Base-by-base conservation (phyloP, 169 alveolate genomes). In the Eimeria maxima region DNA sequence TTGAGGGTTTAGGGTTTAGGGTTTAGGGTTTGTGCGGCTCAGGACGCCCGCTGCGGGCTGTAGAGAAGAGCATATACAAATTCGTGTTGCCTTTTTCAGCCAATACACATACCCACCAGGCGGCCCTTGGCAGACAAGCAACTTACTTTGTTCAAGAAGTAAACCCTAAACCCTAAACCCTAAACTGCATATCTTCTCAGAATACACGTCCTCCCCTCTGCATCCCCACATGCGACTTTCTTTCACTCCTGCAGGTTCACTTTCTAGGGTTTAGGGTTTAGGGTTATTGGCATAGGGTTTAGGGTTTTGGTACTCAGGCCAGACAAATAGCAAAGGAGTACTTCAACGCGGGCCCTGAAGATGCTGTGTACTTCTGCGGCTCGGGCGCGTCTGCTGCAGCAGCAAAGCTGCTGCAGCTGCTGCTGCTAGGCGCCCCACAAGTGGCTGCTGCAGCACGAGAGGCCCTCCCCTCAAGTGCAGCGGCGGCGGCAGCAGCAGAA, bases 361-460 rank as follows among this genome's bases (percentile, higher is more conserved):
- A 96, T 67, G 97, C 96, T 20, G 94, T 95, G 42, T 95, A 95
- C 29, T 96, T 96, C 95, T 87, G 96, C 76, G 97, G 97, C 42
- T 57, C 78, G 4, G 97, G 97, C 14, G 96, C 90, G 2, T 76
- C 95, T n/a, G 95, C 78, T 5, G 95, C 96, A 29, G 94, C 88
- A 50, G 22, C 89, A 0, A 94, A 94, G 90, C 69, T 94, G 42
- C 71, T 73, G 27, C 90, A 94, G 71, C 69, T 94, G 45, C 87
- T 94, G 74, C 90, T 88, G 60, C 94, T 88, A 47, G 84, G 84
- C 50, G 84, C 69, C 47, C 94, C 50, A n/a, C 90, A 47, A n/a
- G 45, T 81, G 1, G 73, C 69, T 45, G 69, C 90, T 45, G 63
- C 90, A 4, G 69, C 73, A 81, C 42, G 44, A 33, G 90, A 81